A percentile compares a stretch with the other conserved stretches of the same genome.
These are phyloP conservation scores for Cadophora gregata DNA, from an alignment of 2,329 filamentous ascomycete genomes.

Conservation along the genomic window DNA sequence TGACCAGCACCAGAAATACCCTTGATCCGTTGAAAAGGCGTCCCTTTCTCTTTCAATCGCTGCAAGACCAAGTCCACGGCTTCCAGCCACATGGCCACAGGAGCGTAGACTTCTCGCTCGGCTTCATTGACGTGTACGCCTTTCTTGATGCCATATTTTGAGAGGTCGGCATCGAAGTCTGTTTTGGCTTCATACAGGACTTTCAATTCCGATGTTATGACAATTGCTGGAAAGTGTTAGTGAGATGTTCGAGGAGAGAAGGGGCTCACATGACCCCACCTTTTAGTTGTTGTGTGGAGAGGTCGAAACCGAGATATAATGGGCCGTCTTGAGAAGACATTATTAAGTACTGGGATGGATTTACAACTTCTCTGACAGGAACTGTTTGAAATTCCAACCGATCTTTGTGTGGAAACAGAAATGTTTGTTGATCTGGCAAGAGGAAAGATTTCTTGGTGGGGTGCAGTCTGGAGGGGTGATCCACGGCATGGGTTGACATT, in stretches of 20 bases:
- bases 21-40: conserved; percentile 76
- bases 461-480: conserved; percentile 17
- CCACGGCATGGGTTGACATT: conserved; percentile 16
- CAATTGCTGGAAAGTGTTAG: conserved; percentile 64
- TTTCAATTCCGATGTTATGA: conserved; percentile 82
- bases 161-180: conserved; percentile 89
- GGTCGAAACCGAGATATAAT: conserved; percentile 90
- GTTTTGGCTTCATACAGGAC: conserved; percentile 87
- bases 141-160: conserved; percentile 81
- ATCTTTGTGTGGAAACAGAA: not conserved
- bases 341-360: conserved; percentile 15
- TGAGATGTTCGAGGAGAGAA: conserved; percentile 11
- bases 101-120: conserved; percentile 90
- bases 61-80: conserved; percentile 84
- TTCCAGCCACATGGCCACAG: conserved; percentile 93
- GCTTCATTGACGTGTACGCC: conserved; percentile 83
- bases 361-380: not conserved
- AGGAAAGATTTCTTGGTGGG: conserved; percentile 19
- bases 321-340: conserved; percentile 55
- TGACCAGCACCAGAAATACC: conserved; percentile 92
- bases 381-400: not conserved
- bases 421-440: conserved; percentile 15
- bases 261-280: conserved; percentile 54
- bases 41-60: conserved; percentile 70
- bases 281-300: conserved; percentile 97